Percentiles rank a stretch among this genome's conserved stretches.
phyloP scores from a whole-genome alignment of 2,329 filamentous ascomycete genomes.

The Pestalotiopsis fici region DNA sequence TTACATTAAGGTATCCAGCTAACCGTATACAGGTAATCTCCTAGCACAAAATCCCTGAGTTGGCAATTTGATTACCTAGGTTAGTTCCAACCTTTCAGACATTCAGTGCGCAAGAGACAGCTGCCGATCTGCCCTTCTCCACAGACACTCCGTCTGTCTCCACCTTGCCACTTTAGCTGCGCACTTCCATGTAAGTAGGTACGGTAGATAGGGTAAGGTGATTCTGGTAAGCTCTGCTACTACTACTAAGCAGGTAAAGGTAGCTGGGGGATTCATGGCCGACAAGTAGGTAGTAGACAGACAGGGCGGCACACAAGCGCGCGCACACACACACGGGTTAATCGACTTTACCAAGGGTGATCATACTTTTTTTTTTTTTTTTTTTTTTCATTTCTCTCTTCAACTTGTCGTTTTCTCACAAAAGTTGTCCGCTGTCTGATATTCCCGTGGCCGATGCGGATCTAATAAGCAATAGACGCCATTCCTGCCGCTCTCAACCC shows the following conservation, averaged over 20 bases:
- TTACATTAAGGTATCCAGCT: too few species aligned
- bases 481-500: not conserved
- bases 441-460: not conserved
- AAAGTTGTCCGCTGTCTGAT: not conserved
- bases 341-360: not conserved
- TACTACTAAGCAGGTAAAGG: not conserved
- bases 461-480: not conserved
- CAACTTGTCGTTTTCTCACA: not conserved
- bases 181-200: not conserved
- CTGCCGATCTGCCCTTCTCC: conserved; percentile 1
- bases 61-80: not conserved
- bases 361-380: not conserved
- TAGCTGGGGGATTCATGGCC: not conserved
- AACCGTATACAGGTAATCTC: too few species aligned
- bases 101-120: not conserved
- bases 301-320: not conserved
- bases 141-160: not conserved
- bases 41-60: conserved; percentile 1
- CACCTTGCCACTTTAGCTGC: not conserved
- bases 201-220: too few species aligned
- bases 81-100: not conserved
- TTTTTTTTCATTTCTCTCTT: not conserved
- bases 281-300: not conserved
- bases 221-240: not conserved
- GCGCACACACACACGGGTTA: not conserved